Evolutionary conservation across 257 asterid species (phyloP).

Genomic region (Leptodermis oblonga): DNA sequence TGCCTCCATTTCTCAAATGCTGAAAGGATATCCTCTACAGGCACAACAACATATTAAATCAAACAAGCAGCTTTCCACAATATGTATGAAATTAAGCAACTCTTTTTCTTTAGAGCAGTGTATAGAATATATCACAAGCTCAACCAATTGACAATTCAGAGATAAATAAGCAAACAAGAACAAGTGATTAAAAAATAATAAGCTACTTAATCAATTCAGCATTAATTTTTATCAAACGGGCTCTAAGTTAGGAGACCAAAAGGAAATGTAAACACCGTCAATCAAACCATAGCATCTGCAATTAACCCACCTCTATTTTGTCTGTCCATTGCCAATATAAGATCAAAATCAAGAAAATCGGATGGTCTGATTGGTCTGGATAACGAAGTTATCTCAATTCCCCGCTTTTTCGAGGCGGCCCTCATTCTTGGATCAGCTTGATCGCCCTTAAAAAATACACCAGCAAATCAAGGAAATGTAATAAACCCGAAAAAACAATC

Average conservation of each 20-base stretch:
- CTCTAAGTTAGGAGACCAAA: neutral
- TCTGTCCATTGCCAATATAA: constrained; percentile 90
- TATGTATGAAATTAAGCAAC: neutral
- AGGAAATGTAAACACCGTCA: too few relatives aligned
- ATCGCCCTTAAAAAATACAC: constrained; percentile 46
- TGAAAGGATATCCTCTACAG: constrained; percentile 49
- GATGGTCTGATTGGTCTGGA: constrained; percentile 79
- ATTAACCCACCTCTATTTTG: constrained; percentile 65
- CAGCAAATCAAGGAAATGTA: constrained; percentile 8
- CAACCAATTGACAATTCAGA: neutral
- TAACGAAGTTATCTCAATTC: constrained; percentile 73
- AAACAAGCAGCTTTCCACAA: neutral
- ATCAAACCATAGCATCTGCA: neutral
- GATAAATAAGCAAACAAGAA: neutral
- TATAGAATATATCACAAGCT: neutral
- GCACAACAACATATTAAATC: constrained; percentile 1
- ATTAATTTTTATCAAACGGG: too few relatives aligned
- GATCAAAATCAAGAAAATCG: constrained; percentile 87
- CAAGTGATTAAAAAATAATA: too few relatives aligned
- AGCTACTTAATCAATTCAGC: too few relatives aligned
- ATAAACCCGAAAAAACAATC: neutral
- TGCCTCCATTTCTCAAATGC: constrained; percentile 79
- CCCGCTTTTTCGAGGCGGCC: constrained; percentile 85
- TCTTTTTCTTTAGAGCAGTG: neutral
- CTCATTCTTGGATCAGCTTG: constrained; percentile 95